Evolutionary conservation across 345 rosid species (phyloP).

Genomic region (Eucalyptus marginata): DNA sequence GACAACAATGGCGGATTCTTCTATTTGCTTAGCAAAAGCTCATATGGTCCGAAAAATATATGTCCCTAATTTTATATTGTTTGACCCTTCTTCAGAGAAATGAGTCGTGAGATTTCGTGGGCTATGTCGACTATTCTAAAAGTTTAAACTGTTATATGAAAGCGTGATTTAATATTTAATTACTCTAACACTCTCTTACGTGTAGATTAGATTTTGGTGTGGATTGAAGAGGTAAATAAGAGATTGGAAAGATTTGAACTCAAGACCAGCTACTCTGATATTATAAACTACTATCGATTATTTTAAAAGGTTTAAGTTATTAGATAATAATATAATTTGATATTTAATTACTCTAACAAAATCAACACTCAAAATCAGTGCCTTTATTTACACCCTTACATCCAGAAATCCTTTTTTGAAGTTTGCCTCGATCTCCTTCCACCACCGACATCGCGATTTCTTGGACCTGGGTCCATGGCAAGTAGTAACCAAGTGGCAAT

Average conservation of each 20-base stretch:
- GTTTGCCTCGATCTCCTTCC: too few relatives aligned
- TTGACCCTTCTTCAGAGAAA: background rate
- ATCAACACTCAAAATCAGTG: too few relatives aligned
- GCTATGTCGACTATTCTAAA: accelerated
- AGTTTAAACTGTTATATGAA: accelerated
- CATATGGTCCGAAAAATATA: background rate
- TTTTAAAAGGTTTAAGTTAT: too few relatives aligned
- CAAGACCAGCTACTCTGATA: too few relatives aligned
- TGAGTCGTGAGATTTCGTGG: background rate
- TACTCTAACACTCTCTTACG: too few relatives aligned
- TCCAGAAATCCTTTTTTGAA: background rate
- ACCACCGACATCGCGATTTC: too few relatives aligned
- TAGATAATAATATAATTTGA: too few relatives aligned
- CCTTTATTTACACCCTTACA: background rate
- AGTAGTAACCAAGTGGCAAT: background rate
- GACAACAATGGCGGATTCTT: background rate
- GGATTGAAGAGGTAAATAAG: too few relatives aligned
- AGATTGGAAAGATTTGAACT: too few relatives aligned
- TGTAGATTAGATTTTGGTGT: accelerated
- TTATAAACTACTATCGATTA: accelerated
- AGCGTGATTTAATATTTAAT: accelerated
- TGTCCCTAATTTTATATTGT: background rate
- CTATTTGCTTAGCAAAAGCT: background rate
- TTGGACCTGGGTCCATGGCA: background rate
- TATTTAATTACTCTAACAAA: too few relatives aligned